Percentiles rank a stretch among this genome's conserved stretches.
Evolutionary conservation across 2,329 filamentous ascomycete genomes (phyloP).

Genomic region (Leptographium lundbergii): DNA sequence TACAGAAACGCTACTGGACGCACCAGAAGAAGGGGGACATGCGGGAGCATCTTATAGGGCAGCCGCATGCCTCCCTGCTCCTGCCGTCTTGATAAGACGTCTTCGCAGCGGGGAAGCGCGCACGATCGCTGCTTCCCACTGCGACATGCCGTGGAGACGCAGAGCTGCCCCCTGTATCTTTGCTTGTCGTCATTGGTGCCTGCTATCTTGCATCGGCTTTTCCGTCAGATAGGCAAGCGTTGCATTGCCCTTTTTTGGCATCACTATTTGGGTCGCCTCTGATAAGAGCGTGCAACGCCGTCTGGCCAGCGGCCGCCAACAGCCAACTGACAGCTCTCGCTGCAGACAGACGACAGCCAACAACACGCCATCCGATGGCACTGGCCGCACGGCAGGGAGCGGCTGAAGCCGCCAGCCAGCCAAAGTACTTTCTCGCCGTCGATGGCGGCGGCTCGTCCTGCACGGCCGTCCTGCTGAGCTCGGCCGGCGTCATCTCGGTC

Average conservation of each 20-base stretch:
- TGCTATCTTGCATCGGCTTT: not conserved
- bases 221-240: slow-evolving; percentile 8
- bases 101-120: not conserved
- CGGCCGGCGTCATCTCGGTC: slow-evolving; percentile 14
- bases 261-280: not conserved
- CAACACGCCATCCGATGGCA: not conserved
- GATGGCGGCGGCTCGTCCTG: slow-evolving; percentile 30
- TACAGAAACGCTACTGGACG: not conserved
- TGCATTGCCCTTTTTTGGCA: no score
- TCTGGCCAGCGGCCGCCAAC: not conserved
- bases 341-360: not conserved
- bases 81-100: not conserved
- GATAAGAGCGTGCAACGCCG: not conserved
- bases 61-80: not conserved
- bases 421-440: slow-evolving; percentile 19
- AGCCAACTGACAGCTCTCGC: not conserved
- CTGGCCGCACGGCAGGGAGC: not conserved
- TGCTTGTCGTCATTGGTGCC: not conserved
- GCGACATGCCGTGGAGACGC: not conserved
- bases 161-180: not conserved
- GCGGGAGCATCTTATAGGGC: not conserved
- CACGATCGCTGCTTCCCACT: not conserved
- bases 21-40: not conserved
- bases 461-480: slow-evolving; percentile 22
- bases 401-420: not conserved